Conservation (phyloP, 441 rosid genomes). For the Syzygium syzygioides region DNA sequence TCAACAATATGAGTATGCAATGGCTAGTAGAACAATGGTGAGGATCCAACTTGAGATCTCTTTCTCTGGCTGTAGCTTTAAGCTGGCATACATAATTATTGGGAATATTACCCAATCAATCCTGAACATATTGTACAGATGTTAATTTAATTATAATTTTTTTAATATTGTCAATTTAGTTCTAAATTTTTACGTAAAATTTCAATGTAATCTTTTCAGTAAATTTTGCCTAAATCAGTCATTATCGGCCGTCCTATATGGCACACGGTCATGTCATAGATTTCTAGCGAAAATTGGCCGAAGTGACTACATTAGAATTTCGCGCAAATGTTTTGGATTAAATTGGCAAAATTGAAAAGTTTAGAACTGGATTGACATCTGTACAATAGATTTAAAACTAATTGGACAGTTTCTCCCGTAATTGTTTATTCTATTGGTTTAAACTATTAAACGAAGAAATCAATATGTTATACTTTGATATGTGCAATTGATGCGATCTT, state of each 20-base stretch:
- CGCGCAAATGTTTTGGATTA: accelerated
- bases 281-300: accelerated
- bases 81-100: not conserved
- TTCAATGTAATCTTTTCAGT: too few species aligned
- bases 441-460: not conserved
- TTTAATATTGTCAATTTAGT: not conserved
- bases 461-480: not conserved
- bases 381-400: too few species aligned
- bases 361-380: not conserved
- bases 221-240: accelerated
- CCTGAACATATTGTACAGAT: not conserved
- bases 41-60: not conserved
- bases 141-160: accelerated
- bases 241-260: not conserved
- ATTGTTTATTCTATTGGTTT: not conserved
- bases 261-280: accelerated
- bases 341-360: too few species aligned
- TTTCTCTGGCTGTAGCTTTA: not conserved
- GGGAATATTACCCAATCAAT: not conserved
- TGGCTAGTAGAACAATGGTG: not conserved
- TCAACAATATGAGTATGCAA: not conserved
- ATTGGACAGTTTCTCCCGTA: accelerated
- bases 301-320: too few species aligned
- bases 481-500: not conserved
- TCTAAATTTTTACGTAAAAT: accelerated